A percentile compares a stretch with the other conserved stretches of the same genome.
Conservation (phyloP, 2,329 filamentous ascomycete genomes). For the Drechslerella stenobrocha region DNA sequence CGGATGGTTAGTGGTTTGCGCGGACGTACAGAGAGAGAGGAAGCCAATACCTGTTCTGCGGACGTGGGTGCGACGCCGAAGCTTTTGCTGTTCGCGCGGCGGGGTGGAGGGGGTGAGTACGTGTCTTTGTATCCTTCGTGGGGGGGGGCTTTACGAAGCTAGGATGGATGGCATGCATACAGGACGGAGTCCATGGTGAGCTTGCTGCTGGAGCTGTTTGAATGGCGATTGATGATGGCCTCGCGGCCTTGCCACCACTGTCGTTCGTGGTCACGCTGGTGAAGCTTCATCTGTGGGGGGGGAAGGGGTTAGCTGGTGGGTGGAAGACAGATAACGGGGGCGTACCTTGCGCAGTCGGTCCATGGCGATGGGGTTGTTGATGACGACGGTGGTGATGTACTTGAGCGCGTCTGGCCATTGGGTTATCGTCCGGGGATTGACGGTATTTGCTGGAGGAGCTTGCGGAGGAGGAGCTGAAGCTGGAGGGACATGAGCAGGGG, state of each 20-base stretch:
- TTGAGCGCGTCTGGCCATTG: constrained; percentile 51
- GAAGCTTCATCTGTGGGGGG: constrained; percentile 48
- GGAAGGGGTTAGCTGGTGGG: not conserved
- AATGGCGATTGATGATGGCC: constrained; percentile 49
- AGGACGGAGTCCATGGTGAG: constrained; percentile 45
- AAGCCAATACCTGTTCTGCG: constrained; percentile 14
- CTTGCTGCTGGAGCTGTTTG: constrained; percentile 42
- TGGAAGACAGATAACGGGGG: not conserved
- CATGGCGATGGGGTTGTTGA: constrained; percentile 47
- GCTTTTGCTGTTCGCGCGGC: constrained; percentile 18
- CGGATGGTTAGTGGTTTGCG: no score
- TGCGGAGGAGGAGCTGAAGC: not conserved
- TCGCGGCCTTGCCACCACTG: constrained; percentile 50
- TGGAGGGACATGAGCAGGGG: not conserved
- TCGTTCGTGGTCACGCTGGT: constrained; percentile 51
- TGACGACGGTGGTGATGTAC: constrained; percentile 50
- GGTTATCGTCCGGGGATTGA: constrained; percentile 48
- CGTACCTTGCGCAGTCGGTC: constrained; percentile 49
- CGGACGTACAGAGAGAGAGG: constrained; percentile 10
- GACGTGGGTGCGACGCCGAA: constrained; percentile 30
- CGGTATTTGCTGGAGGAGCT: not conserved
- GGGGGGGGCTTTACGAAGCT: not conserved
- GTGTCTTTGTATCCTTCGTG: not conserved
- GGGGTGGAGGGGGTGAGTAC: not conserved
- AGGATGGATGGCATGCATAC: not conserved